phyloP scores from a whole-genome alignment of 2,329 filamentous ascomycete species.

The Metarhizium humberi region DNA sequence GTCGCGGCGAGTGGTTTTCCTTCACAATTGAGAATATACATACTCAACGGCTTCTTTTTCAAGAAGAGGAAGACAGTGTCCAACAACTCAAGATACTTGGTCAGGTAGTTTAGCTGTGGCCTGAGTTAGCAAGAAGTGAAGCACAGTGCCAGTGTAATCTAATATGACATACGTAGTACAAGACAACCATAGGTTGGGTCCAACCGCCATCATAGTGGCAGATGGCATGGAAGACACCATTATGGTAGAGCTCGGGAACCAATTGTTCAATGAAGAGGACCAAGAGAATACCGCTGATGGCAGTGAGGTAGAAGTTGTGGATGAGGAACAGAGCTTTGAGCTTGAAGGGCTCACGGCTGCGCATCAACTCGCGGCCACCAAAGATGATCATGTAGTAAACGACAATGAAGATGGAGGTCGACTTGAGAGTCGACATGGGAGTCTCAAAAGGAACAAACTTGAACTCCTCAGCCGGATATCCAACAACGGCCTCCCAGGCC shows the following conservation, averaged over 20 bases:
- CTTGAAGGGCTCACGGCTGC: slow-evolving; percentile 74
- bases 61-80: slow-evolving; percentile 96
- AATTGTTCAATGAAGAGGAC: slow-evolving; percentile 87
- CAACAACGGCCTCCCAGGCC: slow-evolving; percentile 64
- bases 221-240: slow-evolving; percentile 83
- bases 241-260: slow-evolving; percentile 67
- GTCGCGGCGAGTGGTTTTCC: slow-evolving; percentile 20
- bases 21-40: slow-evolving; percentile 7
- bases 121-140: not conserved
- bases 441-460: slow-evolving; percentile 72
- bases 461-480: slow-evolving; percentile 82
- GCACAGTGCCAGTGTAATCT: not conserved
- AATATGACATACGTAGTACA: slow-evolving; percentile 76
- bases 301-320: slow-evolving; percentile 91
- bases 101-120: slow-evolving; percentile 85
- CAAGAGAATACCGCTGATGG: slow-evolving; percentile 72
- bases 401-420: slow-evolving; percentile 70
- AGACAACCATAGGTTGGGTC: slow-evolving; percentile 84
- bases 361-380: slow-evolving; percentile 87
- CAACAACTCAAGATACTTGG: slow-evolving; percentile 92
- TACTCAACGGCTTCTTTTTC: slow-evolving; percentile 94
- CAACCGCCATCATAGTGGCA: slow-evolving; percentile 75
- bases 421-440: slow-evolving; percentile 81
- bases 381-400: slow-evolving; percentile 93
- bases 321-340: slow-evolving; percentile 85